These are phyloP conservation scores for Cucurbita maxima DNA, from an alignment of 306 rosid genomes.

Conservation along the genomic window DNA sequence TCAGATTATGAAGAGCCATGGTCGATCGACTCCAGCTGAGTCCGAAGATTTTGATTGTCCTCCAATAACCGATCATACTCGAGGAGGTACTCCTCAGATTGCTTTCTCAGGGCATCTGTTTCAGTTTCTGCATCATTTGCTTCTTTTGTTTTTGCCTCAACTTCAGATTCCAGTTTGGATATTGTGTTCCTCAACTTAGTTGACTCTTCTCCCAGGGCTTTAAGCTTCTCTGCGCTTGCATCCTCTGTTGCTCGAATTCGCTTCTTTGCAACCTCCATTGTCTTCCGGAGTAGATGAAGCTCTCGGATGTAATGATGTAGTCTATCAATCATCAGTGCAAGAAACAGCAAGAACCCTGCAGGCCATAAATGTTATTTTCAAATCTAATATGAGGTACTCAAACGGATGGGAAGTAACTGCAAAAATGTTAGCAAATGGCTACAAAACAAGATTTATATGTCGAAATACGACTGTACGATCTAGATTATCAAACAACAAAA, in stretches of 20 bases:
- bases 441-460: not conserved
- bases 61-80: constrained; percentile 74
- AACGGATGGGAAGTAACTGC: not conserved
- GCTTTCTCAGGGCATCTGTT: constrained; percentile 74
- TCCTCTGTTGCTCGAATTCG: constrained; percentile 62
- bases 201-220: constrained; percentile 46
- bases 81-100: constrained; percentile 70
- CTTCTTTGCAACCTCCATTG: constrained; percentile 84
- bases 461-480: not conserved
- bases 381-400: not conserved
- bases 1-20: constrained; percentile 29
- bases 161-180: constrained; percentile 51
- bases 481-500: not conserved
- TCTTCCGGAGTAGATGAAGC: constrained; percentile 70
- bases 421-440: not conserved
- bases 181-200: constrained; percentile 27
- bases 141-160: constrained; percentile 32
- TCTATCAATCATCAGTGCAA: constrained; percentile 75
- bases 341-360: constrained; percentile 79
- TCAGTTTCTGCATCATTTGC: constrained; percentile 41
- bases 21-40: constrained; percentile 53
- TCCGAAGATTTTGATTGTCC: constrained; percentile 69
- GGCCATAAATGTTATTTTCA: not conserved
- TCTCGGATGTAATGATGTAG: constrained; percentile 85
- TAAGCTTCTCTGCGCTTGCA: constrained; percentile 34